phyloP scores from a whole-genome alignment of 306 rosid species.

The Citrullus amarus region DNA sequence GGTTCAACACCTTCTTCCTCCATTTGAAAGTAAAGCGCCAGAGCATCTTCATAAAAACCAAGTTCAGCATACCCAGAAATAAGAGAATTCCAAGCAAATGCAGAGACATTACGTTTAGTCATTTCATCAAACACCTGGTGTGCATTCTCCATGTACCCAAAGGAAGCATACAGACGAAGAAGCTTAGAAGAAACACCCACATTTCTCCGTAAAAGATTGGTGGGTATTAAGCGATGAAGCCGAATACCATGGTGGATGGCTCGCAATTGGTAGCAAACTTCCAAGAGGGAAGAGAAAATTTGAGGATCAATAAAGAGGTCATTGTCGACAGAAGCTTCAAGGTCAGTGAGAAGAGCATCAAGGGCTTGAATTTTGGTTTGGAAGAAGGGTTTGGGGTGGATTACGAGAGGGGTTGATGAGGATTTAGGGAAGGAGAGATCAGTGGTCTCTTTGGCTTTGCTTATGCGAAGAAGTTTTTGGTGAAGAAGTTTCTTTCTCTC shows the following conservation, averaged over 20 bases:
- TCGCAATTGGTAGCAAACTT: slow-evolving; percentile 49
- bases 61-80: slow-evolving; percentile 64
- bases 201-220: slow-evolving; percentile 33
- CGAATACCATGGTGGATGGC: slow-evolving; percentile 40
- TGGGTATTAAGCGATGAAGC: slow-evolving; percentile 58
- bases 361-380: slow-evolving; percentile 66
- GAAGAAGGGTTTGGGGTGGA: slow-evolving; percentile 32
- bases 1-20: slow-evolving; percentile 70
- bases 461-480: slow-evolving; percentile 19
- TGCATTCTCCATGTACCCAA: slow-evolving; percentile 44
- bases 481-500: slow-evolving; percentile 12
- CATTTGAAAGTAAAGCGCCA: slow-evolving; percentile 88
- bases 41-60: slow-evolving; percentile 58
- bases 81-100: slow-evolving; percentile 83
- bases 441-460: slow-evolving; percentile 9
- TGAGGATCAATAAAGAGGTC: slow-evolving; percentile 43
- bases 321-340: slow-evolving; percentile 43
- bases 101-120: slow-evolving; percentile 29
- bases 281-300: slow-evolving; percentile 61
- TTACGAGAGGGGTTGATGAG: slow-evolving; percentile 52
- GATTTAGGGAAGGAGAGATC: slow-evolving; percentile 42
- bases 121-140: slow-evolving; percentile 82
- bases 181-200: slow-evolving; percentile 60
- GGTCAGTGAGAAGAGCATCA: slow-evolving; percentile 44
- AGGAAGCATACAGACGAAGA: slow-evolving; percentile 46